Percentiles rank a stretch among this genome's conserved stretches.
Evolutionary conservation across 176 grass and related monocot species (phyloP).

Genomic region (Raddia guianensis): DNA sequence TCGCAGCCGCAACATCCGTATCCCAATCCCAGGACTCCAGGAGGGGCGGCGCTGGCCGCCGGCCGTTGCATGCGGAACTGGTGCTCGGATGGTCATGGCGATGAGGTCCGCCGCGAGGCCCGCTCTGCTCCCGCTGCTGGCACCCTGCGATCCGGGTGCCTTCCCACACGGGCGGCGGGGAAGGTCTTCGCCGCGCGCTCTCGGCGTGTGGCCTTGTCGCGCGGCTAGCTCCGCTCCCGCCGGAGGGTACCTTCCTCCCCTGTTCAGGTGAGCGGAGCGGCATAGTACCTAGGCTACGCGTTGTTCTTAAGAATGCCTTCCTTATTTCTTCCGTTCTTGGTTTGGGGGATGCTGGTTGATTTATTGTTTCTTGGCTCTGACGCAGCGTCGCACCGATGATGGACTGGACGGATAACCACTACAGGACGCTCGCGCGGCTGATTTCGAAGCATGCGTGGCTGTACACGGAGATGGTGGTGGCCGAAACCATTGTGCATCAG

Average conservation of each 20-base stretch:
- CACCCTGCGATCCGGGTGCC: not conserved
- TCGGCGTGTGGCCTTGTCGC: conserved; percentile 12
- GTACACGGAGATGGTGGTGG: conserved; percentile 97
- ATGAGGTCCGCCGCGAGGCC: conserved; percentile 44
- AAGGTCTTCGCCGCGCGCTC: not conserved
- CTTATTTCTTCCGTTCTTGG: too few relatives aligned
- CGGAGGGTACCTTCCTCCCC: conserved; percentile 52
- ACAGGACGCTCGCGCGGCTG: conserved; percentile 78
- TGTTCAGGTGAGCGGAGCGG: conserved; percentile 59
- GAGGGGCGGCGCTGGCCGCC: not conserved
- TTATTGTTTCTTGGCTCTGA: not conserved
- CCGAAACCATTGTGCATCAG: conserved; percentile 93
- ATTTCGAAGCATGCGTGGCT: conserved; percentile 91
- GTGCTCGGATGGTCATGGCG: conserved; percentile 27
- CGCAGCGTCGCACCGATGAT: conserved; percentile 97
- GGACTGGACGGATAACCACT: conserved; percentile 98
- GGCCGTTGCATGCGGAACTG: conserved; percentile 18
- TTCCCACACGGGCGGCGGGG: not conserved
- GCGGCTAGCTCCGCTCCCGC: conserved; percentile 21
- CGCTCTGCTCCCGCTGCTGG: conserved; percentile 14
- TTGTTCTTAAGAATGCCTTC: not conserved
- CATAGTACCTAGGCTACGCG: not conserved
- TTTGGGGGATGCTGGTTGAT: conserved; percentile 1
- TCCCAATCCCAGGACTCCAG: not conserved
- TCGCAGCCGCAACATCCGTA: not conserved